Percentiles rank a stretch among this genome's conserved stretches.
Conservation (phyloP, 1,139 yeast genomes). For the Saccharomycopsis hybrid region DNA sequence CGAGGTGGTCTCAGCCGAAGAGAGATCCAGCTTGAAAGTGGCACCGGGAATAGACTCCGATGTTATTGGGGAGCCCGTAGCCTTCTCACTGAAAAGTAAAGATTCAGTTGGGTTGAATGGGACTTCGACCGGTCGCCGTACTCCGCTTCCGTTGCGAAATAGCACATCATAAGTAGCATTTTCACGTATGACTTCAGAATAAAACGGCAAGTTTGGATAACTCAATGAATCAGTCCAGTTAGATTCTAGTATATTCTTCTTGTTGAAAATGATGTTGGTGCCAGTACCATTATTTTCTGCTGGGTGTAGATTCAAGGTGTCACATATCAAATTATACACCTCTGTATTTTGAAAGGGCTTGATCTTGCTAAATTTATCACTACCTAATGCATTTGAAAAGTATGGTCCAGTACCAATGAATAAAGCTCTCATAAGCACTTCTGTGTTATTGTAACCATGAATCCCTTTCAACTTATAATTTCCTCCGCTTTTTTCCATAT, state of each 20-base stretch:
- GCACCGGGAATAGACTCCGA: slow-evolving; percentile 34
- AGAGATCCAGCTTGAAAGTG: slow-evolving; percentile 21
- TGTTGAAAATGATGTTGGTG: slow-evolving; percentile 19
- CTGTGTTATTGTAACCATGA: slow-evolving; percentile 78
- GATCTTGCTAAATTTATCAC: slow-evolving; percentile 30
- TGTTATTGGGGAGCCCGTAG: slow-evolving; percentile 24
- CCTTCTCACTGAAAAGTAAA: slow-evolving; percentile 29
- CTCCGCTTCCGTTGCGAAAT: slow-evolving; percentile 22
- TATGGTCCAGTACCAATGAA: slow-evolving; percentile 81
- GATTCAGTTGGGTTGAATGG: slow-evolving; percentile 29
- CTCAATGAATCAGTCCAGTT: slow-evolving; percentile 48
- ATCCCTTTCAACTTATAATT: slow-evolving; percentile 66
- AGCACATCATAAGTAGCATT: slow-evolving; percentile 49
- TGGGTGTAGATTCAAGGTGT: slow-evolving; percentile 51
- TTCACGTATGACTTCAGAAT: slow-evolving; percentile 39
- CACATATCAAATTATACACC: slow-evolving; percentile 70
- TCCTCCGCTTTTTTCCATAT: slow-evolving; percentile 42
- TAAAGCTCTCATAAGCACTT: slow-evolving; percentile 73
- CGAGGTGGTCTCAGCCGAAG: too few species aligned
- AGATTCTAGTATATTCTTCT: slow-evolving; percentile 33
- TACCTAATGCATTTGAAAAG: slow-evolving; percentile 37
- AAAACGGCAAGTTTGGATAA: slow-evolving; percentile 54
- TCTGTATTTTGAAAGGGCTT: slow-evolving; percentile 68
- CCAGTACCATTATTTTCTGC: slow-evolving; percentile 55
- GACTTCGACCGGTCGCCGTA: slow-evolving; percentile 21